Evolutionary conservation across 768 basidiomycete species (phyloP).

Genomic region (Tephrocybe sp.): DNA sequence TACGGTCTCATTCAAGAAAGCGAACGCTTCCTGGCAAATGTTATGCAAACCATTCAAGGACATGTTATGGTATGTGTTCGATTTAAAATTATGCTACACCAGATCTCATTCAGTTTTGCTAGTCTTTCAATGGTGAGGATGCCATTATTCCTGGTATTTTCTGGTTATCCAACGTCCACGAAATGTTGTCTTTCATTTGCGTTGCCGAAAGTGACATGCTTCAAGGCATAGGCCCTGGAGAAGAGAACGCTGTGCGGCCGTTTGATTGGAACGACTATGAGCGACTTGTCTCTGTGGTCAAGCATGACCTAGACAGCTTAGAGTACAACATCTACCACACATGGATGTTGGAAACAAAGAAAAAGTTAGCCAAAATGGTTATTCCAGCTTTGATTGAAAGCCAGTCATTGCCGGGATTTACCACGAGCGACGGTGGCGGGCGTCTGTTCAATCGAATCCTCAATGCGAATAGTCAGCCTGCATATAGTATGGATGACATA

Average conservation of each 20-base stretch:
- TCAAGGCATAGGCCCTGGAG: slow-evolving; percentile 95
- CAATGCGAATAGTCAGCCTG: slow-evolving; percentile 80
- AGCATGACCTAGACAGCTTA: slow-evolving; percentile 95
- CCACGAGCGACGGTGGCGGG: slow-evolving; percentile 90
- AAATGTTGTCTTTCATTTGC: slow-evolving; percentile 98
- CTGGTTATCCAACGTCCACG: slow-evolving; percentile 99
- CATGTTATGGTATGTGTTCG: slow-evolving; percentile 89
- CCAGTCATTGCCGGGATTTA: slow-evolving; percentile 96
- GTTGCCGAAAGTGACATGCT: slow-evolving; percentile 99
- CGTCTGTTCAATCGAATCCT: slow-evolving; percentile 92
- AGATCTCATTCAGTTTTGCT: neutral
- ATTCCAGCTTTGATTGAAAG: slow-evolving; percentile 98
- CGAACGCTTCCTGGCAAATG: slow-evolving; percentile 96
- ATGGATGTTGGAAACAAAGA: slow-evolving; percentile 99
- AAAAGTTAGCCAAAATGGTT: slow-evolving; percentile 94
- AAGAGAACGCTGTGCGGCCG: slow-evolving; percentile 85
- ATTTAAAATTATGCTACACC: slow-evolving; percentile 7
- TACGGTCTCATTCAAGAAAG: slow-evolving; percentile 95
- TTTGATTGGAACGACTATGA: slow-evolving; percentile 99
- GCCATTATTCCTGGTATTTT: slow-evolving; percentile 95
- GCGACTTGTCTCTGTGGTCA: slow-evolving; percentile 94
- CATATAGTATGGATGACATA: slow-evolving; percentile 98
- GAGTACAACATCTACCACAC: slow-evolving; percentile 99
- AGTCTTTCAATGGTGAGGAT: slow-evolving; percentile 93
- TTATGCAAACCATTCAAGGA: slow-evolving; percentile 96